These are phyloP conservation scores for Ophiostoma pallidulum DNA, from an alignment of 2,329 filamentous ascomycete genomes.

Conservation along the genomic window DNA sequence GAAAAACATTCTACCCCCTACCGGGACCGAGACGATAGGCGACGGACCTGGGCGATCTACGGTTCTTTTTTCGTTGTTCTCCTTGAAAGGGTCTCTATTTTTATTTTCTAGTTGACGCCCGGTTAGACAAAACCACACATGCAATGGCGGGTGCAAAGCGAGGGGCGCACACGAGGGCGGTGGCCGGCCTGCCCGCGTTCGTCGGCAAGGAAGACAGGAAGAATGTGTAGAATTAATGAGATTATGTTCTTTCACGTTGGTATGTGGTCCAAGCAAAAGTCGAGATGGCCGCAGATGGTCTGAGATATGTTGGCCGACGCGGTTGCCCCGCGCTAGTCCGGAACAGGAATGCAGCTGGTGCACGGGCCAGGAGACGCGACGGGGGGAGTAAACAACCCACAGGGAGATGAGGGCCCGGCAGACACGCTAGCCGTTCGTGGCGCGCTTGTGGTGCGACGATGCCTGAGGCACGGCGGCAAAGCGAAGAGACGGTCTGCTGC, in stretches of 20 bases:
- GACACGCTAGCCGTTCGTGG: conserved; percentile 13
- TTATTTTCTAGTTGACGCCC: not conserved
- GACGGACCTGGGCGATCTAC: not conserved
- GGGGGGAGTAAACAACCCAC: conserved; percentile 7
- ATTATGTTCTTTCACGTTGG: conserved; percentile 1
- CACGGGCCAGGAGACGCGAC: conserved; percentile 14
- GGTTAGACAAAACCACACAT: conserved; percentile 1
- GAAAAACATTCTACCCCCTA: too few relatives aligned
- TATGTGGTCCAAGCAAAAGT: not conserved
- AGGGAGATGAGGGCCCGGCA: conserved; percentile 7
- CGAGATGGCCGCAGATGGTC: too few relatives aligned
- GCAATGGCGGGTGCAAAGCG: not conserved
- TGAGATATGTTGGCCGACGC: conserved; percentile 7
- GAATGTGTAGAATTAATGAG: conserved; percentile 11
- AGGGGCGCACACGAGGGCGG: not conserved
- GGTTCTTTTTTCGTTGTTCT: not conserved
- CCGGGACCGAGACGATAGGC: not conserved
- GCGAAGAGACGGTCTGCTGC: not conserved
- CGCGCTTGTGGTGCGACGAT: conserved; percentile 2
- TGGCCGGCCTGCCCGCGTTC: not conserved
- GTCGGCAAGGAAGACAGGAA: not conserved
- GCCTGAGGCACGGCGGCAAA: conserved; percentile 12
- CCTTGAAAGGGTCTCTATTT: not conserved
- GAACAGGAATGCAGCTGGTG: conserved; percentile 11
- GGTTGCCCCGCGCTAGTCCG: conserved; percentile 14